Conservation (phyloP, 306 rosid genomes). For the Cucumis melo region DNA sequence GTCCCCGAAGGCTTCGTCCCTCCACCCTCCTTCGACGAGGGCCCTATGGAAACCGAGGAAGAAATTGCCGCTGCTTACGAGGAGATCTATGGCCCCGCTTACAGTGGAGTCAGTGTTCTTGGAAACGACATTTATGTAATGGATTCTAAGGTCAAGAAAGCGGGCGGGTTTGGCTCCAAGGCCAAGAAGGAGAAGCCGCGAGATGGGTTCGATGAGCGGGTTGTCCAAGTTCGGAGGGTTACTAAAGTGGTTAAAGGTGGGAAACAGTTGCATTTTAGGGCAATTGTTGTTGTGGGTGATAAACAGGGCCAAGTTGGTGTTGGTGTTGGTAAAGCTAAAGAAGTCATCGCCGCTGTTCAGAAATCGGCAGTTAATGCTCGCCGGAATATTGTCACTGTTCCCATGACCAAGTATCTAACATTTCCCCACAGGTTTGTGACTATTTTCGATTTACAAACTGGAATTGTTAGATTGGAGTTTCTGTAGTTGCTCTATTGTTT, state of each 20-base stretch:
- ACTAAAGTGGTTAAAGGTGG: slow-evolving; percentile 99
- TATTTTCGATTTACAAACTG: neutral
- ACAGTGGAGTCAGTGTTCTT: slow-evolving; percentile 52
- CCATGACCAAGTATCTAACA: slow-evolving; percentile 61
- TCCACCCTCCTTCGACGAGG: slow-evolving; percentile 62
- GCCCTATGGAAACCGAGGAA: slow-evolving; percentile 55
- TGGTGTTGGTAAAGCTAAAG: slow-evolving; percentile 74
- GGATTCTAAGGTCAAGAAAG: slow-evolving; percentile 51
- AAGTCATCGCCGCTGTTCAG: slow-evolving; percentile 55
- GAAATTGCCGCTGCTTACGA: slow-evolving; percentile 71
- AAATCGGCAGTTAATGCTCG: slow-evolving; percentile 67
- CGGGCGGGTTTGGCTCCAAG: slow-evolving; percentile 40
- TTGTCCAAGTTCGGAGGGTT: slow-evolving; percentile 77
- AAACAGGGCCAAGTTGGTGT: slow-evolving; percentile 84
- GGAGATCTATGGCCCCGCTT: slow-evolving; percentile 68
- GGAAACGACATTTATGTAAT: slow-evolving; percentile 62
- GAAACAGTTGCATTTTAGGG: slow-evolving; percentile 70
- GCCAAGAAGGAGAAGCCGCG: slow-evolving; percentile 50
- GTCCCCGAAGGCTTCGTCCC: slow-evolving; percentile 55
- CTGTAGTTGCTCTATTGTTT: neutral
- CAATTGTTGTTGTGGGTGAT: slow-evolving; percentile 77
- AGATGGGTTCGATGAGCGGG: slow-evolving; percentile 92
- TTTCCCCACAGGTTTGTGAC: slow-evolving; percentile 54
- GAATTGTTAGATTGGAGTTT: no score
- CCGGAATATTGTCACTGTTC: slow-evolving; percentile 52